phyloP scores from a whole-genome alignment of 1,284 basidiomycete genomes.

The Apiotrichum domesticum region DNA sequence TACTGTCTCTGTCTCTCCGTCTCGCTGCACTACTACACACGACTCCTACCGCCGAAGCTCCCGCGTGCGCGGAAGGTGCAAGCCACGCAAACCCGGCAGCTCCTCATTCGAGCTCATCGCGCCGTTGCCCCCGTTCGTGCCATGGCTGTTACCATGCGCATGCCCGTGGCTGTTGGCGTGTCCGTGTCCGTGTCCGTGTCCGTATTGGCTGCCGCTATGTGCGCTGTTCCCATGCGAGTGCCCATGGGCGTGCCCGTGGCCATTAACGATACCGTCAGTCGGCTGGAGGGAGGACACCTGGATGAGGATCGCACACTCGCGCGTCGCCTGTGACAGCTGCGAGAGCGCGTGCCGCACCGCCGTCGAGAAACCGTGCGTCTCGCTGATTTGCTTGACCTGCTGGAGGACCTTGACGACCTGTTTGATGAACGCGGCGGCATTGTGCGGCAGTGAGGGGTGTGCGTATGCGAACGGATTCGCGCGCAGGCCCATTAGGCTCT shows the following conservation, averaged over 20 bases:
- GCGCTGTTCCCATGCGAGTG: too few species aligned
- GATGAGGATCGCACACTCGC: conserved; percentile 49
- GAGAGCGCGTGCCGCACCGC: conserved; percentile 39
- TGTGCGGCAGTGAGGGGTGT: conserved; percentile 30
- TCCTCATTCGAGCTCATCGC: conserved; percentile 10
- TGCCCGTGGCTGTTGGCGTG: not conserved
- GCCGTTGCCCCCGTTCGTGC: not conserved
- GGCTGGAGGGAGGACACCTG: conserved; percentile 43
- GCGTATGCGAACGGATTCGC: conserved; percentile 30
- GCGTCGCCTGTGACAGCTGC: conserved; percentile 47
- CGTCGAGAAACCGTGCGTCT: conserved; percentile 36
- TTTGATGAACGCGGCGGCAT: conserved; percentile 43
- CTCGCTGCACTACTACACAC: not conserved
- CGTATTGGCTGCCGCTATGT: too few species aligned
- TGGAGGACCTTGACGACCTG: conserved; percentile 49
- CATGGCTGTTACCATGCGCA: not conserved
- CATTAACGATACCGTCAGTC: not conserved
- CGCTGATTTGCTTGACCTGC: conserved; percentile 44
- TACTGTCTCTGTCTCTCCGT: not conserved
- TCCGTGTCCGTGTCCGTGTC: too few species aligned
- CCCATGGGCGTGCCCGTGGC: too few species aligned
- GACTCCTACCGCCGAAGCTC: not conserved
- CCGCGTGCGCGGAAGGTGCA: conserved; percentile 7
- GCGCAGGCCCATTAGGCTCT: conserved; percentile 37
- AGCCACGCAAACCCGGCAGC: conserved; percentile 1